Percentiles rank a stretch among this genome's conserved stretches.
Evolutionary conservation across 1,284 basidiomycete species (phyloP).

Genomic region (Marasmius tenuissimus): DNA sequence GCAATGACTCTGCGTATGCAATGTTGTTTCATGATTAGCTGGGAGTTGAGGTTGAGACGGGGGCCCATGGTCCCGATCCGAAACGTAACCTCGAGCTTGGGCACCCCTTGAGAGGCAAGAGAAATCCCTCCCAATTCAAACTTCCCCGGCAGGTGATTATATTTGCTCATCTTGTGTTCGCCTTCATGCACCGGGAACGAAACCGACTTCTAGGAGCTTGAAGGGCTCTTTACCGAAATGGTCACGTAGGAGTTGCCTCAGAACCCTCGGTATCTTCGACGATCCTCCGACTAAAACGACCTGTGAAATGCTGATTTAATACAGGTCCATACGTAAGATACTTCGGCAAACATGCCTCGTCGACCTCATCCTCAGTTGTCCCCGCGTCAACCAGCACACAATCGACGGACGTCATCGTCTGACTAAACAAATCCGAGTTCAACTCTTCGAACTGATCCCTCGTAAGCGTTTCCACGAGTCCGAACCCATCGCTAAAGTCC

Average conservation of each 20-base stretch:
- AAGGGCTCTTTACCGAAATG: conserved; percentile 86
- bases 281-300: conserved; percentile 91
- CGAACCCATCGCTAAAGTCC: conserved; percentile 70
- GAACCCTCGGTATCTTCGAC: conserved; percentile 86
- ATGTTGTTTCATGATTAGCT: too few relatives aligned
- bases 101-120: too few relatives aligned
- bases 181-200: too few relatives aligned
- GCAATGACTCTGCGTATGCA: too few relatives aligned
- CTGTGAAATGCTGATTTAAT: conserved; percentile 18
- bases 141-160: too few relatives aligned
- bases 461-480: conserved; percentile 74
- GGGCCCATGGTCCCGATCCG: too few relatives aligned
- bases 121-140: too few relatives aligned
- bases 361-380: conserved; percentile 62
- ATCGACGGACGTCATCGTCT: conserved; percentile 74
- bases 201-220: too few relatives aligned
- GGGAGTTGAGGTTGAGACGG: too few relatives aligned
- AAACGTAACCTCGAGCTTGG: too few relatives aligned
- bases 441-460: conserved; percentile 78
- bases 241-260: conserved; percentile 83
- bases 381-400: conserved; percentile 72
- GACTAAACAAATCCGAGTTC: conserved; percentile 69
- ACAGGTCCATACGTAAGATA: background rate
- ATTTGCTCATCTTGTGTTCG: too few relatives aligned
- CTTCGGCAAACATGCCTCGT: conserved; percentile 51